A percentile compares a stretch with the other conserved stretches of the same genome.
phyloP scores from a whole-genome alignment of 1,139 yeast genomes.

The Taphrina pruni region DNA sequence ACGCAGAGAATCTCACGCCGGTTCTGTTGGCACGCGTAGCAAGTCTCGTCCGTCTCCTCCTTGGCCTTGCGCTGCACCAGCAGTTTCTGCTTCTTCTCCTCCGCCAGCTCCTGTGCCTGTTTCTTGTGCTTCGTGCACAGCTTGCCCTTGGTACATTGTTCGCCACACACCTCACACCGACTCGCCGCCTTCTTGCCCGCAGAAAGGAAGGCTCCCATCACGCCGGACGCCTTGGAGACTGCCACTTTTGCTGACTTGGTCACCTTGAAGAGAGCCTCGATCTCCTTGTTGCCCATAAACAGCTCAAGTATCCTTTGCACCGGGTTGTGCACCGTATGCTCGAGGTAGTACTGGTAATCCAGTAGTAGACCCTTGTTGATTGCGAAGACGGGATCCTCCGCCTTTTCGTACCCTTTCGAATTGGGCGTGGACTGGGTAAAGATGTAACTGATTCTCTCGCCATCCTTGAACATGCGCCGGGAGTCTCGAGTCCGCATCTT shows the following conservation, averaged over 20 bases:
- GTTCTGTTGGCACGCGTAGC: conserved; percentile 33
- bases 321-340: conserved; percentile 38
- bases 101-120: conserved; percentile 4
- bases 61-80: background rate
- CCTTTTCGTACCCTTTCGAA: conserved; percentile 37
- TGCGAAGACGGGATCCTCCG: conserved; percentile 38
- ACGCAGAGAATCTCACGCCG: conserved; percentile 24
- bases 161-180: conserved; percentile 36
- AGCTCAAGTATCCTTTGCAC: conserved; percentile 31
- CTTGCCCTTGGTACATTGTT: conserved; percentile 26
- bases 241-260: conserved; percentile 32
- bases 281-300: conserved; percentile 34
- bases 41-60: conserved; percentile 16
- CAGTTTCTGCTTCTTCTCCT: conserved; percentile 16
- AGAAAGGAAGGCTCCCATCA: conserved; percentile 39
- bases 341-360: conserved; percentile 38
- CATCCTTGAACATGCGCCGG: conserved; percentile 26
- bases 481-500: conserved; percentile 30
- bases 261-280: conserved; percentile 26
- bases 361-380: conserved; percentile 29
- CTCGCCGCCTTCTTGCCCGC: conserved; percentile 37
- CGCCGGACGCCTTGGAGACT: conserved; percentile 35
- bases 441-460: conserved; percentile 36
- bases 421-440: conserved; percentile 35
- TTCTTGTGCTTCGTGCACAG: conserved; percentile 24